Percentiles rank a stretch among this genome's conserved stretches.
phyloP scores from a whole-genome alignment of 495 filamentous ascomycete species.

The Neurospora sp. region DNA sequence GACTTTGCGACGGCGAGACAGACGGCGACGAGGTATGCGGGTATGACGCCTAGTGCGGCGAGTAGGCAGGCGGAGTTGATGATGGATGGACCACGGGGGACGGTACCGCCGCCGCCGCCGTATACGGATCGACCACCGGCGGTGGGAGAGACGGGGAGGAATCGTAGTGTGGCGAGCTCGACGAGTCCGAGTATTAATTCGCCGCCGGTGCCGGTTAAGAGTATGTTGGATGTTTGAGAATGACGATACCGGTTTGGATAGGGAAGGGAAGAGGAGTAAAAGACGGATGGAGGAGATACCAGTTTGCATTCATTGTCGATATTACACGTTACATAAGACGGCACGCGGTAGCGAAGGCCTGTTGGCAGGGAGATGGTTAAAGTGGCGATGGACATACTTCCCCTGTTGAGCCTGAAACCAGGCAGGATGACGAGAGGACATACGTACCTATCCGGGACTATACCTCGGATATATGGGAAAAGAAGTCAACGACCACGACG shows the following conservation, averaged over 20 bases:
- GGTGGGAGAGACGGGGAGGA: constrained; percentile 18
- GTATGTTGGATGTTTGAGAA: constrained; percentile 46
- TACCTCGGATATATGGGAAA: too few relatives aligned
- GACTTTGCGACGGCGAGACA: constrained; percentile 6
- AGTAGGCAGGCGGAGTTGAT: constrained; percentile 17
- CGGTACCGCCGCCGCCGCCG: constrained; percentile 12
- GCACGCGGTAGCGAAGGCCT: too few relatives aligned
- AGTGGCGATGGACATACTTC: too few relatives aligned
- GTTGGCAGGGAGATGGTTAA: too few relatives aligned
- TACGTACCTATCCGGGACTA: too few relatives aligned
- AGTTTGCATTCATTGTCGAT: not conserved
- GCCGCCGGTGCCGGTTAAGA: constrained; percentile 40
- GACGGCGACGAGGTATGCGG: constrained; percentile 12
- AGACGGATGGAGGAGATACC: not conserved
- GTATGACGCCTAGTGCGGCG: constrained; percentile 24
- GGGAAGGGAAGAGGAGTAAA: not conserved
- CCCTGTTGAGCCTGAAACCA: too few relatives aligned
- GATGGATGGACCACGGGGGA: constrained; percentile 20
- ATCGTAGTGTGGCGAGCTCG: constrained; percentile 20
- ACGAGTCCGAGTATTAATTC: constrained; percentile 18
- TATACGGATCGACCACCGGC: constrained; percentile 14
- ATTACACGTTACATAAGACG: not conserved
- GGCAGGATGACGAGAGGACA: too few relatives aligned
- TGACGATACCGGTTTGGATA: not conserved
- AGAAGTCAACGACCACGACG: too few relatives aligned